Conservation (phyloP, 164 flowering plant species). For the Taxillus chinensis region DNA sequence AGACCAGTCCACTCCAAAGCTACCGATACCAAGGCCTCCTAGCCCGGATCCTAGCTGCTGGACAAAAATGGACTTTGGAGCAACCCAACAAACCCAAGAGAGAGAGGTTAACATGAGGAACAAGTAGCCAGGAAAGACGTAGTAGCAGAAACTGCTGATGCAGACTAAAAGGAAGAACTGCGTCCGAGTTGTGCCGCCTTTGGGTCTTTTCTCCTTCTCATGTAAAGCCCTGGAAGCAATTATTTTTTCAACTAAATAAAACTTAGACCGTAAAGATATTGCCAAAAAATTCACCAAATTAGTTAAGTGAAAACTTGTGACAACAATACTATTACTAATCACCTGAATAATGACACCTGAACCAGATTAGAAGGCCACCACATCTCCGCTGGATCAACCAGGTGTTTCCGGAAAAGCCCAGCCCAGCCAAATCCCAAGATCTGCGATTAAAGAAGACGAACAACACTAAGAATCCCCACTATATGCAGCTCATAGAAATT, state of each 20-base stretch:
- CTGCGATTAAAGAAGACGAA: constrained; percentile 6
- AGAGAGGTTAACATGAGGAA: constrained; percentile 28
- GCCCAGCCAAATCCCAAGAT: constrained; percentile 48
- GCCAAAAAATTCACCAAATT: no score
- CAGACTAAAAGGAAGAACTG: constrained; percentile 46
- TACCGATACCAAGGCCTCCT: constrained; percentile 45
- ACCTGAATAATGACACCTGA: constrained; percentile 38
- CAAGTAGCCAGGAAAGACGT: constrained; percentile 39
- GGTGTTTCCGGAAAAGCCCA: constrained; percentile 29
- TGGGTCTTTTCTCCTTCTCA: constrained; percentile 35
- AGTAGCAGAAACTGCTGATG: constrained; percentile 38
- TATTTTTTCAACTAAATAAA: not conserved
- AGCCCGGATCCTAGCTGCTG: constrained; percentile 57
- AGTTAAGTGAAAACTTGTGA: not conserved
- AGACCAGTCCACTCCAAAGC: constrained; percentile 49
- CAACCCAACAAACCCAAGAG: constrained; percentile 63
- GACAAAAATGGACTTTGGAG: constrained; percentile 38
- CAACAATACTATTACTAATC: not conserved
- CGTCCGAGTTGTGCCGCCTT: constrained; percentile 29
- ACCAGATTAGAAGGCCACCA: constrained; percentile 46
- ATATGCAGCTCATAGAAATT: no score
- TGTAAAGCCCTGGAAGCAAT: constrained; percentile 36
- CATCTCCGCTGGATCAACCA: constrained; percentile 44
- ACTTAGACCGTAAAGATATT: no score
- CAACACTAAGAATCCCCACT: no score